Evolutionary conservation across 495 filamentous ascomycete genomes (phyloP).

Genomic region (Neurospora tetraspora): DNA sequence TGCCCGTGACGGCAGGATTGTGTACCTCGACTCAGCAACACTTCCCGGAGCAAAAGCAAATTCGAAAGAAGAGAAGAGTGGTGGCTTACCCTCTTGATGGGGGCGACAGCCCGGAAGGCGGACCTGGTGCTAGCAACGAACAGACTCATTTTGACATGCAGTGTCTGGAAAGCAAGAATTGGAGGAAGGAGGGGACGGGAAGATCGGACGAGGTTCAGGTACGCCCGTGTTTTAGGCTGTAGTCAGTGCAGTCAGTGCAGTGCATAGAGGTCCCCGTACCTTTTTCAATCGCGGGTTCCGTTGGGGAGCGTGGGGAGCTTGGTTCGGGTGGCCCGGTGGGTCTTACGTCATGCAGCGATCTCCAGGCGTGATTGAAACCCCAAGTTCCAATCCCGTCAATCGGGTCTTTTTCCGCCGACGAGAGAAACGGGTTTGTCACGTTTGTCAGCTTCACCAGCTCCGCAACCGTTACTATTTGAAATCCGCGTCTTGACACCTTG

Average conservation of each 20-base stretch:
- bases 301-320: not conserved
- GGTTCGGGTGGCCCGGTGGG: not conserved
- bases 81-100: constrained; percentile 22
- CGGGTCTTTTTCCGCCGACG: not conserved
- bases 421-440: not conserved
- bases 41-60: not conserved
- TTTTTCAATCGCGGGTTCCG: not conserved
- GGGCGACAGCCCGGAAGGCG: constrained; percentile 20
- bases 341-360: not conserved
- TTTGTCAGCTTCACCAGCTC: not conserved
- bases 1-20: not conserved
- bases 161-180: not conserved
- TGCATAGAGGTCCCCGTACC: not conserved
- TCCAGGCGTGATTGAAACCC: not conserved
- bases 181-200: not conserved
- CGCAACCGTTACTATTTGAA: not conserved
- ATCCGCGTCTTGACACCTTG: not conserved
- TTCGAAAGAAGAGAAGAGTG: not conserved
- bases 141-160: constrained; percentile 19
- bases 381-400: not conserved
- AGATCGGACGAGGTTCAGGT: not conserved
- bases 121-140: constrained; percentile 22
- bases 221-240: not conserved
- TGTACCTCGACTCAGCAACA: not conserved
- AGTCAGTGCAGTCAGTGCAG: not conserved